Base-by-base conservation (phyloP, 2,329 filamentous ascomycete species). In the Bisporella sp. region DNA sequence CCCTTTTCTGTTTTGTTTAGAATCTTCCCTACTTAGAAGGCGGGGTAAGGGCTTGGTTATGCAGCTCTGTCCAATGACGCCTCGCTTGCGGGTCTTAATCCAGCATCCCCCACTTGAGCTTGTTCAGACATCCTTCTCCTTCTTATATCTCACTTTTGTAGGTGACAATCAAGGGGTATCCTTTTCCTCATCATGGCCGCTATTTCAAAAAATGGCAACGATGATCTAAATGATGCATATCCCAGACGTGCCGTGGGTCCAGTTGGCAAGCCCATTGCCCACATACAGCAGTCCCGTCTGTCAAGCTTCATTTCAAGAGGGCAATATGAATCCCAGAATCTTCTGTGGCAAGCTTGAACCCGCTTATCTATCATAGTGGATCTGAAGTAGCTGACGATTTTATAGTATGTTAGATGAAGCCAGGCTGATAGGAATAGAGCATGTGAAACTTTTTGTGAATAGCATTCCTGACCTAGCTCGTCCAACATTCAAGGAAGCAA, bases 401-500 rank as follows among this genome's bases (percentile, higher is more conserved):
- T 8, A 33, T 28, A 47, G 45, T 11, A 35, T 21, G 7, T 49
- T 89, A 66, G 77, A 82, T 62, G 82, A 90, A 68, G 84, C 75
- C 46, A 64, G 71, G 44, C 72, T 67, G 52, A 81, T 81, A 9
- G 88, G 88, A 57, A 71, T 81, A 56, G 78, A 87, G 30, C 76
- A 91, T 65, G 81, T 96, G 62, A 85, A 89, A 69, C 81, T 96
- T 47, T 87, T 76, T 54, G 88, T 89, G 50, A 95, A 90, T 78
- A 84, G 86, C 46, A 88, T 88, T 12, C 90, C 90, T 2, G 74
- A 82, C 60, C 81, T 86, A 46, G 76, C 82, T 12, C 82, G 92
- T 5, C 91, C 92, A 1, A 82, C 84, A 4, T 97, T 96, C 71
- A 71, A 89, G 51, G 87, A 96, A 48, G 91, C 89, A 6, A 71